Evolutionary conservation across 2,329 filamentous ascomycete species (phyloP), one percentile per base, ranked within the genome.

Genomic region (Pestalotiopsis sp.): DNA sequence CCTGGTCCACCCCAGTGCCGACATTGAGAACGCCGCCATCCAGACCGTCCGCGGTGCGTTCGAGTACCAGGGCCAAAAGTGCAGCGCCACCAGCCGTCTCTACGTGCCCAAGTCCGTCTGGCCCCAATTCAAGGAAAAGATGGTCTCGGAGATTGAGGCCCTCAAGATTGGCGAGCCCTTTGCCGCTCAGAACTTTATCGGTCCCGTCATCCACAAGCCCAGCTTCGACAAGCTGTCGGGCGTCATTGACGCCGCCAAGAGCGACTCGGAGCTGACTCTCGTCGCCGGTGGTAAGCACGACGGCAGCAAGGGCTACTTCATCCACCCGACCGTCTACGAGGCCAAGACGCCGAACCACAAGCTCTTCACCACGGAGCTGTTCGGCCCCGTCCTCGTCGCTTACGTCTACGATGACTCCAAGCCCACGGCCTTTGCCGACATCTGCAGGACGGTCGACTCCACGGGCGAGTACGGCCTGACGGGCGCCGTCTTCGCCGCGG

Each of bases 61-160:
- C 77, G 94, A 97, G 81, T 97, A 91, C 84, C 93, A 96, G 79
- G 94, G 94, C 64, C 94, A 97, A 81, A 97, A 97, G 82, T 97
- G 94, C 86, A 94, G 91, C 75, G 94, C 94, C 69, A 94, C 92
- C 25, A 95, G 93, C 36, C 90, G 94, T 36, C 84, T 89, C 63
- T 97, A 97, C 81, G 89, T 96, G 3, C 90, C 94, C 41, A 86
- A 88, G 75, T 95, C 92, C 2, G 80, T 92, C 61, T 94, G 92
- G 89, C 87, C 91, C 11, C 83, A 90, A 71, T 94, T 95, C 82
- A 89, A 90, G 77, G 81, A 89, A 72, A 85, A 87, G 68, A 82
- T 97, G 3, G 84, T 90, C 13, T 80, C 85, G n/a, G 92, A 95
- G 81, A 91, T 90, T 7, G 84, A 90, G 76, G 87, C 88, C 69